Evolutionary conservation across 768 basidiomycete genomes (phyloP).

Genomic region (Leccinum uliginosum): DNA sequence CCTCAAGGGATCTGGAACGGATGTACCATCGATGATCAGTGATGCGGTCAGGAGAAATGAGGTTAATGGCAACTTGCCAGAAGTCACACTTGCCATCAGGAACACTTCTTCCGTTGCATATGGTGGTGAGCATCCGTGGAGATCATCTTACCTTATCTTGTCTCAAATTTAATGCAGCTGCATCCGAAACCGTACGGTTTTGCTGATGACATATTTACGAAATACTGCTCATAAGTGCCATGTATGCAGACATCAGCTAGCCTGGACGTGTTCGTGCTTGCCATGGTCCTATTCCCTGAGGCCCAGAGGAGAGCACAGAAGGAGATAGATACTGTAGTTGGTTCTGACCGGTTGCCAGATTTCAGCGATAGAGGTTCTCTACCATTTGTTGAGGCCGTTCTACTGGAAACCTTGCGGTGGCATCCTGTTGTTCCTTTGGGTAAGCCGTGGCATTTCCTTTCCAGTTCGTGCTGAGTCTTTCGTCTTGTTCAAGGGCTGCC

Average conservation of each 20-base stretch:
- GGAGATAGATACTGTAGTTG: conserved; percentile 24
- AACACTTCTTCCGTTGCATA: conserved; percentile 22
- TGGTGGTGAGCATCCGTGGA: conserved; percentile 12
- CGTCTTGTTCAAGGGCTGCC: conserved; percentile 15
- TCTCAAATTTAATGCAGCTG: conserved; percentile 17
- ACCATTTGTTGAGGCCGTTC: conserved; percentile 24
- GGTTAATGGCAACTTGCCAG: conserved; percentile 14
- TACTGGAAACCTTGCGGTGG: conserved; percentile 24
- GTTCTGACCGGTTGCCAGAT: conserved; percentile 16
- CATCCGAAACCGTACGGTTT: conserved; percentile 24
- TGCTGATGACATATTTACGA: background rate
- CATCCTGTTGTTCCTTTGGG: conserved; percentile 20
- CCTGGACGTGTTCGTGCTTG: conserved; percentile 23
- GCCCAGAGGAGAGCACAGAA: conserved; percentile 20
- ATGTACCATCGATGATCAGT: conserved; percentile 20
- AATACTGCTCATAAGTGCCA: background rate
- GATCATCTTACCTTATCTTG: background rate
- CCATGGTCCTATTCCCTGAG: conserved; percentile 27
- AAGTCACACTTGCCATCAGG: conserved; percentile 18
- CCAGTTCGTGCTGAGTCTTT: background rate
- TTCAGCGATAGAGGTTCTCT: conserved; percentile 22
- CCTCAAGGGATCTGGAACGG: conserved; percentile 15
- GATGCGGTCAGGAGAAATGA: conserved; percentile 18
- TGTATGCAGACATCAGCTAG: conserved; percentile 18
- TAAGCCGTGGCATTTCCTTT: conserved; percentile 5